phyloP scores from a whole-genome alignment of 805 yeast genomes.

The Yarrowia porcina region DNA sequence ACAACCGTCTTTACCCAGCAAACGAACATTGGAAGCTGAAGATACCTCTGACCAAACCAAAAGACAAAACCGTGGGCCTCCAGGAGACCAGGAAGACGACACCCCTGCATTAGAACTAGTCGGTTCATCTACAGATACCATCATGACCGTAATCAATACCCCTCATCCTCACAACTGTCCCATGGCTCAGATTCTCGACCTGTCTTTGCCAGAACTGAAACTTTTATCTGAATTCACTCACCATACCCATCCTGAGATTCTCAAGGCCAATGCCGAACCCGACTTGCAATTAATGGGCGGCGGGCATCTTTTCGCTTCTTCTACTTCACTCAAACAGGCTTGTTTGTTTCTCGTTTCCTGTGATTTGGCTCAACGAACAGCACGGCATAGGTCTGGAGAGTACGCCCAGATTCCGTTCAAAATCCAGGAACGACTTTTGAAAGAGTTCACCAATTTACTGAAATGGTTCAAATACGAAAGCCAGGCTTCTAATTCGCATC shows the following conservation, averaged over 20 bases:
- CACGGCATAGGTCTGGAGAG: neutral
- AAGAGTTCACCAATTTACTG: neutral
- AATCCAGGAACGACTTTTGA: neutral
- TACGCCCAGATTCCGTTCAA: neutral
- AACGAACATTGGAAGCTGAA: neutral
- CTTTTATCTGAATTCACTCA: neutral
- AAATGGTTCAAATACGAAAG: neutral
- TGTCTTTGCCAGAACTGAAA: neutral
- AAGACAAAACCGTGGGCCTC: neutral
- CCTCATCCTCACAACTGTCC: neutral
- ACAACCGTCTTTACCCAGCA: neutral
- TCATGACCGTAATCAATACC: neutral
- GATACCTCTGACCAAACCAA: neutral
- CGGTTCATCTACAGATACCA: neutral
- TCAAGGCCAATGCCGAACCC: neutral
- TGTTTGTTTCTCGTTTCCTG: neutral
- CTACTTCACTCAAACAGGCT: neutral
- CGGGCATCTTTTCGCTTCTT: neutral
- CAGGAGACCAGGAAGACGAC: no score
- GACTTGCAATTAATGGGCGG: neutral
- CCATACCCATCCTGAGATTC: neutral
- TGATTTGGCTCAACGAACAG: neutral
- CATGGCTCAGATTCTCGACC: neutral
- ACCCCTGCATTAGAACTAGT: no score
- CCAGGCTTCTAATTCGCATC: neutral